Evolutionary conservation across 2,329 filamentous ascomycete genomes (phyloP).

Genomic region (Neofusicoccum cordaticola): DNA sequence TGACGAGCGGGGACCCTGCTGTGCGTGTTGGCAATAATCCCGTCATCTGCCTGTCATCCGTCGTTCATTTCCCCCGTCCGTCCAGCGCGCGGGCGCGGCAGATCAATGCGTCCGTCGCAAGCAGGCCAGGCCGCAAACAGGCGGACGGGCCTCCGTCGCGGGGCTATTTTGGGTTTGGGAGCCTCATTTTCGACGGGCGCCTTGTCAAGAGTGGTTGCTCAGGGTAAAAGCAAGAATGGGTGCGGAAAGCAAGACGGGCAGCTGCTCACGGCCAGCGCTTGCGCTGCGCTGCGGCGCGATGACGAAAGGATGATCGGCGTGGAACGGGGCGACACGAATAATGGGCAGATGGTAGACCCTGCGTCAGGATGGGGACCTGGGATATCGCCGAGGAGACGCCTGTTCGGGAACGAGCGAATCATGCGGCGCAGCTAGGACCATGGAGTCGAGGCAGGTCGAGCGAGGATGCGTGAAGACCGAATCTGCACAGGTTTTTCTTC

Average conservation of each 20-base stretch:
- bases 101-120: too few species aligned
- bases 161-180: too few species aligned
- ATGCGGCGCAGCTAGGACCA: not conserved
- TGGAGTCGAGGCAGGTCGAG: not conserved
- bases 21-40: not conserved
- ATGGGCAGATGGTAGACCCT: constrained; percentile 9
- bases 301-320: constrained; percentile 10
- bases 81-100: not conserved
- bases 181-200: too few species aligned
- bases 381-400: not conserved
- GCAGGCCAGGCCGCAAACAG: too few species aligned
- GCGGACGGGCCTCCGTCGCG: too few species aligned
- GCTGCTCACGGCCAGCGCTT: not conserved
- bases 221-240: too few species aligned
- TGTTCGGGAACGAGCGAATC: not conserved
- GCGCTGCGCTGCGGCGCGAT: not conserved
- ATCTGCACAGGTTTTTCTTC: not conserved
- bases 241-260: not conserved
- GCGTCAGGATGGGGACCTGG: not conserved
- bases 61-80: not conserved
- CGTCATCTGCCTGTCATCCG: not conserved
- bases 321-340: constrained; percentile 5
- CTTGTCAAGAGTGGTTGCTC: too few species aligned
- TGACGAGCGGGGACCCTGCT: not conserved
- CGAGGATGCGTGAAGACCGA: not conserved